Evolutionary conservation across 805 yeast genomes (phyloP).

Genomic region (Metschnikowia rubicola): DNA sequence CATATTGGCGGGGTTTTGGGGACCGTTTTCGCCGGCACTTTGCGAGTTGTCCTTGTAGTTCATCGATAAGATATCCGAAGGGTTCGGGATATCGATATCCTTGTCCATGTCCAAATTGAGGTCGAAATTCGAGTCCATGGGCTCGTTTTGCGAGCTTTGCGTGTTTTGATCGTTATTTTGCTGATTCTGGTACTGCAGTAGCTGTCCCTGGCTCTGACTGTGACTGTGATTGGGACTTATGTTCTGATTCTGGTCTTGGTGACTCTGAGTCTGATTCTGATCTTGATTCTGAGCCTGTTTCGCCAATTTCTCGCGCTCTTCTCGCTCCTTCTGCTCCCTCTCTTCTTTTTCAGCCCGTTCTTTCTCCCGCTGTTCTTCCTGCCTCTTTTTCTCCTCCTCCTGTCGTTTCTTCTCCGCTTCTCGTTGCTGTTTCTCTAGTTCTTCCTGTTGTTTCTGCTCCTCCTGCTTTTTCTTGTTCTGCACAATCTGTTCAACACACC

Average conservation of each 20-base stretch:
- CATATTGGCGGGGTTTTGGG: slow-evolving; percentile 1
- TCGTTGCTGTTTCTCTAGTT: slow-evolving; percentile 29
- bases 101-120: slow-evolving; percentile 23
- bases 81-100: slow-evolving; percentile 28
- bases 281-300: slow-evolving; percentile 11
- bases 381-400: slow-evolving; percentile 21
- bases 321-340: slow-evolving; percentile 16
- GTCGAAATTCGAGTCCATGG: slow-evolving; percentile 27
- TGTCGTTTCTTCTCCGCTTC: slow-evolving; percentile 25
- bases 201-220: background rate
- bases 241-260: slow-evolving; percentile 4
- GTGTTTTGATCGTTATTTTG: background rate
- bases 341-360: slow-evolving; percentile 20
- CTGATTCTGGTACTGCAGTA: slow-evolving; percentile 1
- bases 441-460: slow-evolving; percentile 36
- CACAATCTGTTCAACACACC: slow-evolving; percentile 43
- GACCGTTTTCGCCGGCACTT: background rate
- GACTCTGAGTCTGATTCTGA: background rate
- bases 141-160: background rate
- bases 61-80: slow-evolving; percentile 30
- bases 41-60: slow-evolving; percentile 19
- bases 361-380: slow-evolving; percentile 18
- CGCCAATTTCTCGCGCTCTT: slow-evolving; percentile 9
- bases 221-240: too few species aligned
- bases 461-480: slow-evolving; percentile 42